Base-by-base conservation (phyloP, 148 eudicot genomes). In the Dianthus caryophyllus region DNA sequence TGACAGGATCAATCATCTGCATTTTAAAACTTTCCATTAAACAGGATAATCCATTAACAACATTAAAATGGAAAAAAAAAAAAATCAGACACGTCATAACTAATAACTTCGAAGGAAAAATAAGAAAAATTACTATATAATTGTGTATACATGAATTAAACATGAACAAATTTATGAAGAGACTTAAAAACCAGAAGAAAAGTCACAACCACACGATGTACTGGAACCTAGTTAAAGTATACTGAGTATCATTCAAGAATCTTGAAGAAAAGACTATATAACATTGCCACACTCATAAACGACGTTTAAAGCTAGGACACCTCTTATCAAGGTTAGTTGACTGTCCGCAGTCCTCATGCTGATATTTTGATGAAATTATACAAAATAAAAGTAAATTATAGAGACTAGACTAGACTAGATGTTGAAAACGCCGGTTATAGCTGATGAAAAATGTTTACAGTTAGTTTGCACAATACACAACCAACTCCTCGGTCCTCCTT, bases 1-100 rank as follows among this genome's bases (percentile, higher is more conserved):
- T 39, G 44, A 84, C 82, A 49, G 96, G 89, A 69, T 81, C 84
- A 64, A 79, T 33, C 71, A 84, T 78, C 96, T 89, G 82, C 71
- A 81, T 53, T 77, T 60, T 58, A 65, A n/a, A n/a, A 59, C 59
- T 49, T 39, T 39, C 48, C 29, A 24, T 18, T 13, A 36, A 5
- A 71, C 10, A 52, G n/a, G 24, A 51, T 66, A 36, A 48, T 66
- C 5, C 20, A 24, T 39, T 7, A 30, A 7, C n/a, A n/a, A n/a
- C n/a, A n/a, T n/a, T n/a, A n/a, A n/a, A n/a, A n/a, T n/a, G n/a
- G n/a, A 39, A 6, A 2, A 18, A 16, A 25, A 20, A 18, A 48
- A 53, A n/a, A 30, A 5, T 8, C 17, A 30, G 18, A 48, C 26
- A 30, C 44, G 2, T n/a, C 57, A 47, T 61, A 25, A 43, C 11